Evolutionary conservation across 768 basidiomycete genomes (phyloP).

Genomic region (Lentinula raphanica): DNA sequence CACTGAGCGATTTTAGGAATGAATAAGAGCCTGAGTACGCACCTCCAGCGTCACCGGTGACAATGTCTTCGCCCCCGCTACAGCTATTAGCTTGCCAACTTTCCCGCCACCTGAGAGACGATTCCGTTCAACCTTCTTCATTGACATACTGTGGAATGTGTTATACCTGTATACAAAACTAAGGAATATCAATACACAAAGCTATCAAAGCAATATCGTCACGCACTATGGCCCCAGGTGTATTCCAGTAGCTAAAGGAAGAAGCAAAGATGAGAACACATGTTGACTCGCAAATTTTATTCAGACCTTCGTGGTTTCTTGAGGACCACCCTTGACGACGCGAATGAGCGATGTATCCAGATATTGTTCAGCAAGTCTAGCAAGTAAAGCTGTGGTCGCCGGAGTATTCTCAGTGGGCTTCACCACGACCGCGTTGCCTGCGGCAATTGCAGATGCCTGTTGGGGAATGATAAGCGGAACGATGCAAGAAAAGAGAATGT

Average conservation of each 20-base stretch:
- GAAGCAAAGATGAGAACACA: not conserved
- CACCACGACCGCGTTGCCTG: slow-evolving; percentile 65
- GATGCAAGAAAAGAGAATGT: not conserved
- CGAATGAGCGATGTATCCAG: slow-evolving; percentile 61
- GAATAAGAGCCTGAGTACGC: slow-evolving; percentile 9
- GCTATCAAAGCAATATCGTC: not conserved
- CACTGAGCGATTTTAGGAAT: not conserved
- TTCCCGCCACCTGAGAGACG: slow-evolving; percentile 24
- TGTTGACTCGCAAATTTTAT: slow-evolving; percentile 6
- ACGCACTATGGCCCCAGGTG: slow-evolving; percentile 55
- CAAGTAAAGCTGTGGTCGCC: slow-evolving; percentile 48
- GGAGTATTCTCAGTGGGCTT: slow-evolving; percentile 76
- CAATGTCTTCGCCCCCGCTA: slow-evolving; percentile 72
- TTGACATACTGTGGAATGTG: not conserved
- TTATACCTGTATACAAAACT: slow-evolving; percentile 62
- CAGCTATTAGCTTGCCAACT: slow-evolving; percentile 62
- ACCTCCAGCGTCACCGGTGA: slow-evolving; percentile 64
- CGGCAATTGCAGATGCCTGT: slow-evolving; percentile 58
- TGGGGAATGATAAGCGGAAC: not conserved
- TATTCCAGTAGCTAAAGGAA: slow-evolving; percentile 58
- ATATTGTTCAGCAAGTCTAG: slow-evolving; percentile 70
- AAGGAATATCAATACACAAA: slow-evolving; percentile 14
- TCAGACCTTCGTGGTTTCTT: slow-evolving; percentile 54
- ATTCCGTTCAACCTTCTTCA: not conserved
- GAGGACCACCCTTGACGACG: slow-evolving; percentile 63